Evolutionary conservation across 768 basidiomycete species (phyloP).

Genomic region (Kwoniella dejecticola): DNA sequence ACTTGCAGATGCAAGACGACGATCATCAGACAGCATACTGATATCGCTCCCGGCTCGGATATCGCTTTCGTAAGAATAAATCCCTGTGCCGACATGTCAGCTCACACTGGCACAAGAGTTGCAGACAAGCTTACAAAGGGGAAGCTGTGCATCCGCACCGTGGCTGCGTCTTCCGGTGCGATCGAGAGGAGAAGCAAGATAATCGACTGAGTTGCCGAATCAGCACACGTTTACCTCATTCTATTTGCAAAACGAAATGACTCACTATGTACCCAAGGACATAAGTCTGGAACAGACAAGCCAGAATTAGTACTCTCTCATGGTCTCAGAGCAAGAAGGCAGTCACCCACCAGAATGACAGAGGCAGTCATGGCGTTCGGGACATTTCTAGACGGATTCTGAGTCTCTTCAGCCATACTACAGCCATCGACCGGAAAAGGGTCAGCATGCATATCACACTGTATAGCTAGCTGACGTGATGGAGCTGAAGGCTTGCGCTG

Average conservation of each 20-base stretch:
- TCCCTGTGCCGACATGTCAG: slow-evolving; percentile 25
- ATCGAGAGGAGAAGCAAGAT: slow-evolving; percentile 52
- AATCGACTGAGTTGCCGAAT: slow-evolving; percentile 48
- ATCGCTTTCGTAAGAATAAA: slow-evolving; percentile 55
- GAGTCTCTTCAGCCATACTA: slow-evolving; percentile 58
- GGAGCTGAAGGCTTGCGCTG: not conserved
- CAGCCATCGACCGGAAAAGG: no score
- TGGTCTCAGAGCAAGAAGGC: no score
- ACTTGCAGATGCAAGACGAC: slow-evolving; percentile 52
- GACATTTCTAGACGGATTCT: slow-evolving; percentile 55
- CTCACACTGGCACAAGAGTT: not conserved
- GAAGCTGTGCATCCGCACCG: slow-evolving; percentile 36
- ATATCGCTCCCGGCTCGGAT: slow-evolving; percentile 42
- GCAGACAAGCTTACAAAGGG: slow-evolving; percentile 38
- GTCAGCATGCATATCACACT: no score
- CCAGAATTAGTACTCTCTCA: no score
- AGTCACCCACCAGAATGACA: slow-evolving; percentile 34
- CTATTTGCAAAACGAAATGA: no score
- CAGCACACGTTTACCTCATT: no score
- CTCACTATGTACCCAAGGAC: slow-evolving; percentile 55
- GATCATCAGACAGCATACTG: slow-evolving; percentile 46
- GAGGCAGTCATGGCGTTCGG: slow-evolving; percentile 55
- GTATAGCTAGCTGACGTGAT: no score
- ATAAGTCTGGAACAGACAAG: no score
- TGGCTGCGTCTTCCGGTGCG: slow-evolving; percentile 17